phyloP scores from a whole-genome alignment of 2,329 filamentous ascomycete species.

The Cyphellophora europaea region DNA sequence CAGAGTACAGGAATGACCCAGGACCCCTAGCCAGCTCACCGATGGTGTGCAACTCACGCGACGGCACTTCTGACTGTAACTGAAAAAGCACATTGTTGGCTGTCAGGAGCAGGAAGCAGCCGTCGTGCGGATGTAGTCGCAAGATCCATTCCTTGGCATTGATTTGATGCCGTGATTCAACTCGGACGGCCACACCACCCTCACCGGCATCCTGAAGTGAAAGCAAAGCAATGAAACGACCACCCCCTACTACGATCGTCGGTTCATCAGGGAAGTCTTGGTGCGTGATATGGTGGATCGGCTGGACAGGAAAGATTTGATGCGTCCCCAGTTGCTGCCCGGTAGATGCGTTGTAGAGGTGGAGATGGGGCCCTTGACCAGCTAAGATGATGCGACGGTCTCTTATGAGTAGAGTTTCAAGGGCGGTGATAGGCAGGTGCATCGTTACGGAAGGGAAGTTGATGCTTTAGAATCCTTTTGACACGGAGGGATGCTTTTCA shows the following conservation, averaged over 20 bases:
- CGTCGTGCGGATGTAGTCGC: conserved; percentile 40
- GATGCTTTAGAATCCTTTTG: no score
- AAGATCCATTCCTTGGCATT: conserved; percentile 68
- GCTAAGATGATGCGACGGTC: background rate
- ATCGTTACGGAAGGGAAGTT: no score
- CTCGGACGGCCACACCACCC: conserved; percentile 30
- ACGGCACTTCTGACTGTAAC: conserved; percentile 24
- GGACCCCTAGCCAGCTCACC: conserved; percentile 42
- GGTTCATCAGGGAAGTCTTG: background rate
- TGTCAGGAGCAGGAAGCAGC: conserved; percentile 57
- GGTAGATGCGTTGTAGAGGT: background rate
- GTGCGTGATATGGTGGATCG: background rate
- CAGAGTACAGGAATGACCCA: conserved; percentile 80
- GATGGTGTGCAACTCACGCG: conserved; percentile 20
- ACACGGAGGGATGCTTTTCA: no score
- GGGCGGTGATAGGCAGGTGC: background rate
- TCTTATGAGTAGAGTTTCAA: background rate
- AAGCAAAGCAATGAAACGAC: conserved; percentile 31
- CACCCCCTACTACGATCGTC: conserved; percentile 40
- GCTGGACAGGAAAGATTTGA: background rate
- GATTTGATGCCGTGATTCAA: conserved; percentile 18
- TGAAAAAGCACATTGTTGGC: conserved; percentile 75
- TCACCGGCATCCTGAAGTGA: conserved; percentile 23
- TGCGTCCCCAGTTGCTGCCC: background rate
- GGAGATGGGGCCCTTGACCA: background rate